phyloP scores from a whole-genome alignment of 1,139 yeast species.

The Candida sp. region DNA sequence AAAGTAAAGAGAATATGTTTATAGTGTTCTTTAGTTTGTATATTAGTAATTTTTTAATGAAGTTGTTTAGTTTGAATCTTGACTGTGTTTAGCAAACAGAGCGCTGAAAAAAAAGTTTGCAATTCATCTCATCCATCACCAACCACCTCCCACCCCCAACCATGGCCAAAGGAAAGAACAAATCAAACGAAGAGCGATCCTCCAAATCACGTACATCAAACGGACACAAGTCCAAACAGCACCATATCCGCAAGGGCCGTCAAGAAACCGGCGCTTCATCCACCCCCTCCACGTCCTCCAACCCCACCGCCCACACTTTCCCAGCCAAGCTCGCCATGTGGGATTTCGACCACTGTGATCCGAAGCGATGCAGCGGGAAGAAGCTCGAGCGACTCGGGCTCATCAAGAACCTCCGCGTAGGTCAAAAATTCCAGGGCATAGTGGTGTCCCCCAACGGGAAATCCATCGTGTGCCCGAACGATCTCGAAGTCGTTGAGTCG shows the following conservation, averaged over 20 bases:
- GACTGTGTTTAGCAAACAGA: not conserved
- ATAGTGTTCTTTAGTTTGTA: slow-evolving; percentile 2
- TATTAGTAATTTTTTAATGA: slow-evolving; percentile 3
- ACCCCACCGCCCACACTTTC: slow-evolving; percentile 27
- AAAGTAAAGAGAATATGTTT: not conserved
- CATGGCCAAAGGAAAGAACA: slow-evolving; percentile 76
- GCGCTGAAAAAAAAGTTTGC: slow-evolving; percentile 1
- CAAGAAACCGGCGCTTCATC: slow-evolving; percentile 42
- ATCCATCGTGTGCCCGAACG: slow-evolving; percentile 91
- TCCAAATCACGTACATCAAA: slow-evolving; percentile 49
- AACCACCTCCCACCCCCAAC: not conserved
- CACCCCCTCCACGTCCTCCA: not conserved
- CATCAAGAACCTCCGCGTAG: slow-evolving; percentile 77
- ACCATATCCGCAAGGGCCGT: slow-evolving; percentile 52
- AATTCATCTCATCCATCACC: not conserved
- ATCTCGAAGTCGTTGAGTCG: slow-evolving; percentile 73
- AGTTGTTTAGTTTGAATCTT: slow-evolving; percentile 1
- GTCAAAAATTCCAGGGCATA: slow-evolving; percentile 90
- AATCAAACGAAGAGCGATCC: slow-evolving; percentile 45
- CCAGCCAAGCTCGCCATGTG: slow-evolving; percentile 86
- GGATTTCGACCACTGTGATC: slow-evolving; percentile 99
- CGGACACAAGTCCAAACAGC: slow-evolving; percentile 62
- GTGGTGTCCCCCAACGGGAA: slow-evolving; percentile 96
- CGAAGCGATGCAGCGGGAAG: slow-evolving; percentile 97
- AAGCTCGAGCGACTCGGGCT: slow-evolving; percentile 89